Percentiles rank a stretch among this genome's conserved stretches.
Conservation (phyloP, 2,329 filamentous ascomycete species). For the Elsinoe fawcettii region DNA sequence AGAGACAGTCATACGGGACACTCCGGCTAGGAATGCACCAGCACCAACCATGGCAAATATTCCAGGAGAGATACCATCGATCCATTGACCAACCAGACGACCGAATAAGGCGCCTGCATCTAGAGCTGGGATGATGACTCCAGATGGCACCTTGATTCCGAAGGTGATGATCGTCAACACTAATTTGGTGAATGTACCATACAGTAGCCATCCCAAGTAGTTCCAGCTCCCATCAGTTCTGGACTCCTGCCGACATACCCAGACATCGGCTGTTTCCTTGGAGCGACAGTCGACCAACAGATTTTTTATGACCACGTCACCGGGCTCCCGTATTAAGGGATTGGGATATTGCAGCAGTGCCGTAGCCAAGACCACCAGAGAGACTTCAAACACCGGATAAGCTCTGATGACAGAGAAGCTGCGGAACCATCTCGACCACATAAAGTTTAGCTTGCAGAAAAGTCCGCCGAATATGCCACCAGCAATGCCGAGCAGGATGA, state of each 20-base stretch:
- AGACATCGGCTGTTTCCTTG: conserved; percentile 30
- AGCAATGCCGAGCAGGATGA: conserved; percentile 48
- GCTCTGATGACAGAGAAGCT: conserved; percentile 46
- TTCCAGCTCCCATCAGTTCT: conserved; percentile 26
- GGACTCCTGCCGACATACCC: conserved; percentile 47
- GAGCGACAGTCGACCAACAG: conserved; percentile 48
- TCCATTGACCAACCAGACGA: conserved; percentile 43
- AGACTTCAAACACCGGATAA: conserved; percentile 50
- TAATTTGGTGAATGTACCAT: conserved; percentile 49
- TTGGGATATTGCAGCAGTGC: conserved; percentile 51
- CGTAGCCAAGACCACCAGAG: conserved; percentile 47
- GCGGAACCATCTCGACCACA: conserved; percentile 50
- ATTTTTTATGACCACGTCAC: conserved; percentile 50
- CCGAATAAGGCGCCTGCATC: conserved; percentile 53
- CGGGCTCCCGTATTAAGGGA: conserved; percentile 47
- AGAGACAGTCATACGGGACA: conserved; percentile 52
- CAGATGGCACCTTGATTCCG: conserved; percentile 53
- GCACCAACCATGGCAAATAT: conserved; percentile 56
- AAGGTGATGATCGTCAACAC: conserved; percentile 52
- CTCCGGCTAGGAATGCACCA: conserved; percentile 51
- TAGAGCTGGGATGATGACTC: conserved; percentile 54
- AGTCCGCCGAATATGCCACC: conserved; percentile 53
- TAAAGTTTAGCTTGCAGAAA: conserved; percentile 52
- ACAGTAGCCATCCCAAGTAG: conserved; percentile 46
- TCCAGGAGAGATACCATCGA: conserved; percentile 44